phyloP scores from a whole-genome alignment of 768 basidiomycete species.

The Podaxis carcinomalis region DNA sequence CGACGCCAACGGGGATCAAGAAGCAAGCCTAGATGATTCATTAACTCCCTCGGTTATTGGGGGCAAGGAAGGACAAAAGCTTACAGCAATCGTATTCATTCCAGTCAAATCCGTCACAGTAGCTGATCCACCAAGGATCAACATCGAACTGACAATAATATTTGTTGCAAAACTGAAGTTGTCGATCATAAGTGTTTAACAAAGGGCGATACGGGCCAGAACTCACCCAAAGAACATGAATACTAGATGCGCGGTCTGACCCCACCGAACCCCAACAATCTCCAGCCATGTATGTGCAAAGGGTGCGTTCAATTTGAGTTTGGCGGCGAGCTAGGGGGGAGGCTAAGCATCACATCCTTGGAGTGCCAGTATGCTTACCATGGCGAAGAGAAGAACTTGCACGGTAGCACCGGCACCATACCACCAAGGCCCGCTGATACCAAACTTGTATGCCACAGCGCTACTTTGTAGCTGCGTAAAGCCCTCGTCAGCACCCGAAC shows the following conservation, averaged over 20 bases:
- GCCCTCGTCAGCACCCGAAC: neutral
- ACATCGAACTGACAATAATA: slow-evolving; percentile 86
- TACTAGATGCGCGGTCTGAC: slow-evolving; percentile 68
- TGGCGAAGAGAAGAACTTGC: slow-evolving; percentile 87
- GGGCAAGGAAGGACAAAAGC: slow-evolving; percentile 14
- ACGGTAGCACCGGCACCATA: slow-evolving; percentile 88
- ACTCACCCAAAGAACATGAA: slow-evolving; percentile 86
- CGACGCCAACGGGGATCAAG: slow-evolving; percentile 83
- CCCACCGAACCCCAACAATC: slow-evolving; percentile 81
- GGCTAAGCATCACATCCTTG: neutral
- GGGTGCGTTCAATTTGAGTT: slow-evolving; percentile 89
- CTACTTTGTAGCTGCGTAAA: slow-evolving; percentile 61
- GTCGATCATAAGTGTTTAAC: neutral
- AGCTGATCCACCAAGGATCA: slow-evolving; percentile 76
- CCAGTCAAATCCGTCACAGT: slow-evolving; percentile 87
- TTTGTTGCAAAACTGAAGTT: slow-evolving; percentile 74
- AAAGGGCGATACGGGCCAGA: neutral
- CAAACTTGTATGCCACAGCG: slow-evolving; percentile 82
- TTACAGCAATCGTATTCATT: slow-evolving; percentile 79
- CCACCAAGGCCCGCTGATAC: slow-evolving; percentile 87
- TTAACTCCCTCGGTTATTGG: neutral
- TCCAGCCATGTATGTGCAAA: slow-evolving; percentile 88
- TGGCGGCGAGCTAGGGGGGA: slow-evolving; percentile 70
- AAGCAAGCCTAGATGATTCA: slow-evolving; percentile 63
- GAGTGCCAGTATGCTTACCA: slow-evolving; percentile 32